phyloP scores from a whole-genome alignment of 2,329 filamentous ascomycete species.

The Mycosphaerella sp. region DNA sequence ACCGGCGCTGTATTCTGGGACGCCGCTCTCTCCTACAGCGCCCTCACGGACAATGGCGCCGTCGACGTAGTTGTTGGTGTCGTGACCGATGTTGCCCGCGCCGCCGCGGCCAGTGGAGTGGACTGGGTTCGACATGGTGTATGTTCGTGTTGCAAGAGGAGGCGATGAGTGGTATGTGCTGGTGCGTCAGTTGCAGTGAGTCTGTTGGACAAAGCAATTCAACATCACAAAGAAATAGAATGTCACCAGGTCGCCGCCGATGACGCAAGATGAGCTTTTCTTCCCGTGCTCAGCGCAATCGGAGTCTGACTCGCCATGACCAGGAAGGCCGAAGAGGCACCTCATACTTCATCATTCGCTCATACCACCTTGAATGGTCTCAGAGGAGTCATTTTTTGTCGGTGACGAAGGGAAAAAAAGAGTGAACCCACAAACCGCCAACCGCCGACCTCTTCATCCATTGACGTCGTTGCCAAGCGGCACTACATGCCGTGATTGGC shows the following conservation, averaged over 20 bases:
- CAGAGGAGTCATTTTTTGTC: no score
- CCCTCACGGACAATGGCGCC: conserved; percentile 44
- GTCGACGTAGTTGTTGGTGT: conserved; percentile 42
- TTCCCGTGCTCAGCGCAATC: no score
- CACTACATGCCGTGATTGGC: not conserved
- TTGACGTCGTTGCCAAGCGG: not conserved
- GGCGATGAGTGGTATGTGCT: not conserved
- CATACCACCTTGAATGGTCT: no score
- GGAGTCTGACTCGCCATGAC: no score
- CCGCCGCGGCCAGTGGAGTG: conserved; percentile 54
- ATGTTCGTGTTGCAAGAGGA: not conserved
- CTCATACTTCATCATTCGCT: no score
- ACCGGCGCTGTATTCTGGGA: conserved; percentile 37
- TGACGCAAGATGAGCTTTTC: no score
- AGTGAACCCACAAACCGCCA: no score
- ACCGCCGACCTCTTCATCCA: no score
- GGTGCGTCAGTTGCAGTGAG: not conserved
- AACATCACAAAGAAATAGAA: no score
- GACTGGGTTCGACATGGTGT: conserved; percentile 20
- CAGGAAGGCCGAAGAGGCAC: not conserved
- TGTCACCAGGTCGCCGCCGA: no score
- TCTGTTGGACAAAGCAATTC: not conserved
- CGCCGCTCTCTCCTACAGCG: conserved; percentile 33
- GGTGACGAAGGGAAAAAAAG: no score
- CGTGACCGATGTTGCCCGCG: conserved; percentile 51